Conservation (phyloP, 306 rosid species). For the Vachellia pachyceras region DNA sequence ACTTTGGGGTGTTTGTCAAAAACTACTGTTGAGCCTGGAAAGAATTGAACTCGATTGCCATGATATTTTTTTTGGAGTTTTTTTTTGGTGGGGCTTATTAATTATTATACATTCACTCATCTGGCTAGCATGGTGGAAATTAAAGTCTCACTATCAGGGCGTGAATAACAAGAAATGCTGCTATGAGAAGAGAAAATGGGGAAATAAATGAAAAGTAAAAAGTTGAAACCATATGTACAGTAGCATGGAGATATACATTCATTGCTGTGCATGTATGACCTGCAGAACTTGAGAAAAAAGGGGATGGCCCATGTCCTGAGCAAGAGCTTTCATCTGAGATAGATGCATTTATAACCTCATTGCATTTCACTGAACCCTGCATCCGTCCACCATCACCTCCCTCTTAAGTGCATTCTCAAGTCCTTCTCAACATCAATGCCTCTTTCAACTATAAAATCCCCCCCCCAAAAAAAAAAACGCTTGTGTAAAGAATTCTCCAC, state of each 20-base stretch:
- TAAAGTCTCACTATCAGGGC: neutral
- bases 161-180: neutral
- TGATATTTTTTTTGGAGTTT: neutral
- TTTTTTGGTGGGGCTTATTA: too few species aligned
- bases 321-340: constrained; percentile 43
- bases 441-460: neutral
- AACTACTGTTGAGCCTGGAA: neutral
- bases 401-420: constrained; percentile 49
- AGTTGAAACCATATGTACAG: neutral
- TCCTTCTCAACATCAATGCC: constrained; percentile 1
- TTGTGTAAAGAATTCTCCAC: too few species aligned
- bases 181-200: neutral
- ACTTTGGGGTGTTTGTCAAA: neutral
- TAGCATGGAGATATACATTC: neutral
- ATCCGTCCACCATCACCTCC: constrained; percentile 51
- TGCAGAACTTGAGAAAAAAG: constrained; percentile 28
- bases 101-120: neutral
- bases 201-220: neutral
- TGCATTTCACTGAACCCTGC: constrained; percentile 38
- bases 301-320: constrained; percentile 49
- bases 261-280: neutral
- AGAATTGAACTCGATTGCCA: neutral
- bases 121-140: neutral
- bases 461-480: too few species aligned
- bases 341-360: constrained; percentile 48